Conservation (phyloP, 169 alveolate species). For the Fabrea salina region DNA sequence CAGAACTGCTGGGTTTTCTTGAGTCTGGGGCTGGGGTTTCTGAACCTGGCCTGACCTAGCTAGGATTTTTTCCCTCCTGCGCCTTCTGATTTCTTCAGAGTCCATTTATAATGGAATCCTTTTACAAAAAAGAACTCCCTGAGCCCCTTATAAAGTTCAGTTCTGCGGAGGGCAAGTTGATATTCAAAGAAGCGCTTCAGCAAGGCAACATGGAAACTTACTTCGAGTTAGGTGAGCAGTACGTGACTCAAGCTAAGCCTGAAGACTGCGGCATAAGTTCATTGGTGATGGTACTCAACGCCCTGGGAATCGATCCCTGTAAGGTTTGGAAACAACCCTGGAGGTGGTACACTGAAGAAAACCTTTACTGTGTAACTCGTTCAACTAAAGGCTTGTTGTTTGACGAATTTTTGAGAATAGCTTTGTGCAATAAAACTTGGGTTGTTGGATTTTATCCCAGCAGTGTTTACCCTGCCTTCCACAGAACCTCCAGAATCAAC, state of each 20-base stretch:
- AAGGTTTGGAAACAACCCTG: slow-evolving; percentile 60
- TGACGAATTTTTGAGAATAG: slow-evolving; percentile 39
- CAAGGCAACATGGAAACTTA: slow-evolving; percentile 46
- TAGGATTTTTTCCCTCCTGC: slow-evolving; percentile 14
- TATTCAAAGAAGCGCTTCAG: slow-evolving; percentile 38
- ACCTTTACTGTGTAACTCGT: slow-evolving; percentile 36
- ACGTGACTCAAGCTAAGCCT: slow-evolving; percentile 51
- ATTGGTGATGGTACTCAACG: slow-evolving; percentile 55
- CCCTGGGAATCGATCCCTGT: slow-evolving; percentile 53
- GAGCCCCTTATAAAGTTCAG: slow-evolving; percentile 14
- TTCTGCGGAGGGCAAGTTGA: slow-evolving; percentile 34
- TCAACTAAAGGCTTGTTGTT: slow-evolving; percentile 39
- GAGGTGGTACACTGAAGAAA: slow-evolving; percentile 63
- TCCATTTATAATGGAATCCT: slow-evolving; percentile 3
- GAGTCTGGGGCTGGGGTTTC: too few relatives aligned
- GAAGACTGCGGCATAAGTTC: slow-evolving; percentile 58
- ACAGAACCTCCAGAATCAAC: too few relatives aligned
- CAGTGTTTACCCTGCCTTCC: too few relatives aligned
- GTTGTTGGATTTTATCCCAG: slow-evolving; percentile 16
- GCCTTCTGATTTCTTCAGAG: slow-evolving; percentile 22
- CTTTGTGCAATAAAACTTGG: slow-evolving; percentile 34
- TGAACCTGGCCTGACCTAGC: not conserved
- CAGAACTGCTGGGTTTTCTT: too few relatives aligned
- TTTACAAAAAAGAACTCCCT: slow-evolving; percentile 33
- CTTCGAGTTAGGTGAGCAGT: slow-evolving; percentile 52